Evolutionary conservation across 495 filamentous ascomycete genomes (phyloP).

Genomic region (Daldinia concentrica): DNA sequence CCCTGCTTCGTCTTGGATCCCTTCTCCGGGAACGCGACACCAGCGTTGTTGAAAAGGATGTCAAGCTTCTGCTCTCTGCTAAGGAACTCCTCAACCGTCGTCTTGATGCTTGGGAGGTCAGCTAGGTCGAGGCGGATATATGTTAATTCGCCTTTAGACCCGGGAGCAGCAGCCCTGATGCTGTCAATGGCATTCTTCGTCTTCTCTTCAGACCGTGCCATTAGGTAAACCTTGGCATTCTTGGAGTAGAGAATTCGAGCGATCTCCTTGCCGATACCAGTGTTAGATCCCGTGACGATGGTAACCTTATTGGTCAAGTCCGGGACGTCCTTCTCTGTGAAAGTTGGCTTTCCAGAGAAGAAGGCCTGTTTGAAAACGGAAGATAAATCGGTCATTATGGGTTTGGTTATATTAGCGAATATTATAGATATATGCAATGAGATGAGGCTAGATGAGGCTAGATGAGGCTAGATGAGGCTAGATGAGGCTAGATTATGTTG

Average conservation of each 20-base stretch:
- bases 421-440: not conserved
- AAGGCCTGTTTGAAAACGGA: slow-evolving; percentile 22
- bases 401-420: not conserved
- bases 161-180: slow-evolving; percentile 39
- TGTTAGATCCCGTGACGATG: slow-evolving; percentile 61
- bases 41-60: slow-evolving; percentile 50
- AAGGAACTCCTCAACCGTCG: slow-evolving; percentile 37
- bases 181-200: slow-evolving; percentile 42
- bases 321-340: slow-evolving; percentile 47
- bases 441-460: not conserved
- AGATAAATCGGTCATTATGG: slow-evolving; percentile 15
- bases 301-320: slow-evolving; percentile 47
- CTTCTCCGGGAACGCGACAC: slow-evolving; percentile 45
- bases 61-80: slow-evolving; percentile 38
- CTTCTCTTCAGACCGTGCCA: slow-evolving; percentile 54
- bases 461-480: too few species aligned
- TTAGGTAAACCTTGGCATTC: slow-evolving; percentile 63
- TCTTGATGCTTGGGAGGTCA: slow-evolving; percentile 43
- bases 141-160: slow-evolving; percentile 35
- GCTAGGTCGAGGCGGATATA: slow-evolving; percentile 46
- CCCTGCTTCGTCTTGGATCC: slow-evolving; percentile 46
- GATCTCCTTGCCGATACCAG: slow-evolving; percentile 59
- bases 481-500: not conserved
- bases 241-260: slow-evolving; percentile 55
- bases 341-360: slow-evolving; percentile 42